A percentile compares a stretch with the other conserved stretches of the same genome.
Conservation (phyloP, 495 filamentous ascomycete species). For the Jackrogersella multiformis region DNA sequence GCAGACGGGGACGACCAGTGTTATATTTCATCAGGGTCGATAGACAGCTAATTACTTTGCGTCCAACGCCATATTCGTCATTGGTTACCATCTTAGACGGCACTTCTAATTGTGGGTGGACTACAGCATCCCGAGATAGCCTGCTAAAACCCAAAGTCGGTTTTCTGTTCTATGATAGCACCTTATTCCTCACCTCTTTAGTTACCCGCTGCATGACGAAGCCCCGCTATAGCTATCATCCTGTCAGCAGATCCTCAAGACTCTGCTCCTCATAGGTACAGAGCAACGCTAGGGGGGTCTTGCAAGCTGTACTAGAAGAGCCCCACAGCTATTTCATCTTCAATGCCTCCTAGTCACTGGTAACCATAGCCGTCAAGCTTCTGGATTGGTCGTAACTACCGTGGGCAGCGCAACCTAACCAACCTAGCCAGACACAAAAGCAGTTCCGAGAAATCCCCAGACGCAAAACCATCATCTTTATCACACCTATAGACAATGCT, state of each 20-base stretch:
- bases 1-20: slow-evolving; percentile 10
- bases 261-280: slow-evolving; percentile 44
- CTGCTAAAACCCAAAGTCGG: slow-evolving; percentile 39
- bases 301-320: slow-evolving; percentile 46
- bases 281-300: slow-evolving; percentile 39
- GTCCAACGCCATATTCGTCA: slow-evolving; percentile 20
- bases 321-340: slow-evolving; percentile 45
- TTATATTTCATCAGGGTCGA: slow-evolving; percentile 16
- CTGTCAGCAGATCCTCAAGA: slow-evolving; percentile 49
- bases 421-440: slow-evolving; percentile 32
- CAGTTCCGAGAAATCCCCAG: slow-evolving; percentile 23
- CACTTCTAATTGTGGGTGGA: slow-evolving; percentile 35
- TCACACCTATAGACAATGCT: slow-evolving; percentile 29
- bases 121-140: slow-evolving; percentile 28
- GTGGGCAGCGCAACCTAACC: slow-evolving; percentile 30
- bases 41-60: slow-evolving; percentile 12
- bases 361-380: slow-evolving; percentile 39
- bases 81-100: slow-evolving; percentile 8
- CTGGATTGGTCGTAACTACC: slow-evolving; percentile 41
- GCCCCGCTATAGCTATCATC: slow-evolving; percentile 49
- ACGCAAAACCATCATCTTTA: slow-evolving; percentile 26
- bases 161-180: slow-evolving; percentile 41
- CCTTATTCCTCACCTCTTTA: slow-evolving; percentile 33
- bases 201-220: slow-evolving; percentile 42
- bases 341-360: slow-evolving; percentile 41